Percentiles rank a stretch among this genome's conserved stretches.
phyloP scores from a whole-genome alignment of 2,329 filamentous ascomycete genomes.

The Celoporthe dispersa region DNA sequence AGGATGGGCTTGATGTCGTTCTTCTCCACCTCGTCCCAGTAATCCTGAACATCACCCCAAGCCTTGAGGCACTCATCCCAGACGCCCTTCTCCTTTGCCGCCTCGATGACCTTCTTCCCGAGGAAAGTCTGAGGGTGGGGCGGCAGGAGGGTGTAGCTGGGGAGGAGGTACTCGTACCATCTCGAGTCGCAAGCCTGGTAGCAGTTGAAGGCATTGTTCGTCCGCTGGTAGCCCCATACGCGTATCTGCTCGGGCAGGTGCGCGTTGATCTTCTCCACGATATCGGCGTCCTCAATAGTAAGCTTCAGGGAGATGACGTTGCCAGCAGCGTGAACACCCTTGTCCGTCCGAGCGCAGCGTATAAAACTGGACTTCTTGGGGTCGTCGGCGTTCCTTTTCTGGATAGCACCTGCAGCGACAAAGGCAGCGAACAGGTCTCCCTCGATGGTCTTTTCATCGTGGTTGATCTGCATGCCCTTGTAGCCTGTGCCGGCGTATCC shows the following conservation, averaged over 20 bases:
- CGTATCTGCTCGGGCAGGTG: conserved; percentile 86
- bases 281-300: conserved; percentile 87
- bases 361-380: conserved; percentile 95
- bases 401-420: conserved; percentile 88
- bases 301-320: conserved; percentile 95
- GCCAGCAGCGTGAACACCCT: conserved; percentile 94
- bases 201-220: conserved; percentile 89
- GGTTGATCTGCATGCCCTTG: conserved; percentile 92
- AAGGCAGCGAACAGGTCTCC: conserved; percentile 93
- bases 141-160: conserved; percentile 88
- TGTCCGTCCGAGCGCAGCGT: conserved; percentile 93
- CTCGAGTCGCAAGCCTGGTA: conserved; percentile 94
- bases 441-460: conserved; percentile 88
- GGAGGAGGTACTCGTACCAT: conserved; percentile 97
- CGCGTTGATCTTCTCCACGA: conserved; percentile 90
- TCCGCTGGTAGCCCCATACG: conserved; percentile 90
- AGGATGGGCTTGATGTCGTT: conserved; percentile 76
- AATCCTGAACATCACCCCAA: conserved; percentile 77
- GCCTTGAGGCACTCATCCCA: conserved; percentile 69
- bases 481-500: conserved; percentile 97
- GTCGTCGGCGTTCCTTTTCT: conserved; percentile 94
- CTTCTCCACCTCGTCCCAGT: conserved; percentile 84
- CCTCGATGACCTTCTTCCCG: conserved; percentile 79
- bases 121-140: conserved; percentile 88
- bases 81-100: conserved; percentile 74